Conservation (phyloP, 371 early-diverging fungal species). For the Encephalitozoon romaleae region DNA sequence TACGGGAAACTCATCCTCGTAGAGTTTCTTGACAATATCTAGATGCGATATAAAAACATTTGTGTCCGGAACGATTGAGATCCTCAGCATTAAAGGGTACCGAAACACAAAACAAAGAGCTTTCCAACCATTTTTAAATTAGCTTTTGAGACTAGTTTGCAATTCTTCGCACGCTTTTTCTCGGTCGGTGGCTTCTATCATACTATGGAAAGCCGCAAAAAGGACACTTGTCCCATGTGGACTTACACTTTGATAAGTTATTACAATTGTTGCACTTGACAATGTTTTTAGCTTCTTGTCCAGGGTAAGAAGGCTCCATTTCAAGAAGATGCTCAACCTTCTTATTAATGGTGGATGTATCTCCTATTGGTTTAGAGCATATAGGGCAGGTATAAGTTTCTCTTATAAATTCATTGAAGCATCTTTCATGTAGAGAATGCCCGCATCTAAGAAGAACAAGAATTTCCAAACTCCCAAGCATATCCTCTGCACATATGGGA, state of each 20-base stretch:
- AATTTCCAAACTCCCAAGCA: slow-evolving; percentile 72
- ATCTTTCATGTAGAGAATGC: slow-evolving; percentile 79
- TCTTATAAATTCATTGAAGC: slow-evolving; percentile 71
- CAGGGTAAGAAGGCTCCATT: neutral
- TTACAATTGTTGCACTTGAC: neutral
- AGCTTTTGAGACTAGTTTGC: neutral
- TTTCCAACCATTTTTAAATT: neutral
- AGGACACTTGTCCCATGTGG: neutral
- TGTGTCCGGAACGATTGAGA: slow-evolving; percentile 44
- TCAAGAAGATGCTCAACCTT: slow-evolving; percentile 65
- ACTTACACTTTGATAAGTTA: neutral
- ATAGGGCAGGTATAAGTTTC: slow-evolving; percentile 86
- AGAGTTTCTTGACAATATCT: slow-evolving; percentile 16
- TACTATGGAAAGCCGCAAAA: neutral
- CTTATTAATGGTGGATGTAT: slow-evolving; percentile 71
- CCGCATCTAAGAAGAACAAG: slow-evolving; percentile 77
- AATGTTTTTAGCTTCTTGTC: neutral
- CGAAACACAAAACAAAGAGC: neutral
- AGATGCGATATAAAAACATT: slow-evolving; percentile 45
- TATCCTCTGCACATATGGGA: slow-evolving; percentile 86
- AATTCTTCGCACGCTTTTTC: neutral
- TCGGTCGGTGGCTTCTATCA: neutral
- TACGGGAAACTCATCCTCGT: slow-evolving; percentile 4
- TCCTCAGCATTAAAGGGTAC: slow-evolving; percentile 18
- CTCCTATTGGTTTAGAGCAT: slow-evolving; percentile 77